Percentiles rank a stretch among this genome's conserved stretches.
These are phyloP conservation scores for Moesziomyces globuligerus DNA, from an alignment of 1,284 basidiomycete genomes.

Conservation along the genomic window DNA sequence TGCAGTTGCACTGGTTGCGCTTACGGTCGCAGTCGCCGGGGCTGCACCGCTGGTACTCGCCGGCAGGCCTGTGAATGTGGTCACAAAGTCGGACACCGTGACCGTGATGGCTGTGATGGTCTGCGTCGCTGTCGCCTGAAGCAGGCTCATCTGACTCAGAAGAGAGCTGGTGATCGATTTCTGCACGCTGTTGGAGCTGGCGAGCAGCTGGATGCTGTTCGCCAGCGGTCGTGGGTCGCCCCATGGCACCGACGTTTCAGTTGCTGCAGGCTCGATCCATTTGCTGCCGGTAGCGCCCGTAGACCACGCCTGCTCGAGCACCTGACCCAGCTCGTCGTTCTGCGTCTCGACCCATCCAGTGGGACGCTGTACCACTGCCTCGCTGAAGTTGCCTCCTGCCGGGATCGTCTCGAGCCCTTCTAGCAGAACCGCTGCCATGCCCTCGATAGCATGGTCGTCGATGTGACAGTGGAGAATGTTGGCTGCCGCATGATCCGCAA, in stretches of 20 bases:
- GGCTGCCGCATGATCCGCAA: conserved; percentile 44
- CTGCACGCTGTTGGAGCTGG: conserved; percentile 45
- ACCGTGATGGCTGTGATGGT: conserved; percentile 30
- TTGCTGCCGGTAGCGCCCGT: conserved; percentile 17
- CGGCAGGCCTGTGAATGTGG: conserved; percentile 20
- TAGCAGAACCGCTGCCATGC: conserved; percentile 50
- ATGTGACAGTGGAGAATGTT: conserved; percentile 55
- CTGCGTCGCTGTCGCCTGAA: conserved; percentile 25
- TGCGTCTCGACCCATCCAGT: conserved; percentile 26
- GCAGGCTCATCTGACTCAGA: conserved; percentile 19
- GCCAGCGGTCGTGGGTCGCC: conserved; percentile 43
- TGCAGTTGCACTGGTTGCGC: conserved; percentile 1
- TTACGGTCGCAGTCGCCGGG: neutral
- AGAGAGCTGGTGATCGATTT: conserved; percentile 33
- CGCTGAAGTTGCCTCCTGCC: conserved; percentile 38
- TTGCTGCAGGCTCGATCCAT: conserved; percentile 29
- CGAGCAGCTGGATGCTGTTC: conserved; percentile 34
- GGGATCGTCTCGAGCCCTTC: conserved; percentile 51
- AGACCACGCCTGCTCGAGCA: conserved; percentile 18
- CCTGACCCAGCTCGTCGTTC: conserved; percentile 35
- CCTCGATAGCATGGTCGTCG: conserved; percentile 49
- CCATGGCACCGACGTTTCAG: conserved; percentile 37
- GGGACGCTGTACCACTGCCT: conserved; percentile 22
- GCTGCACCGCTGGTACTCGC: conserved; percentile 3
- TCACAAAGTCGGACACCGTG: conserved; percentile 21